These are phyloP conservation scores for Kluyveromyces siamensis DNA, from an alignment of 805 yeast species.

Conservation along the genomic window DNA sequence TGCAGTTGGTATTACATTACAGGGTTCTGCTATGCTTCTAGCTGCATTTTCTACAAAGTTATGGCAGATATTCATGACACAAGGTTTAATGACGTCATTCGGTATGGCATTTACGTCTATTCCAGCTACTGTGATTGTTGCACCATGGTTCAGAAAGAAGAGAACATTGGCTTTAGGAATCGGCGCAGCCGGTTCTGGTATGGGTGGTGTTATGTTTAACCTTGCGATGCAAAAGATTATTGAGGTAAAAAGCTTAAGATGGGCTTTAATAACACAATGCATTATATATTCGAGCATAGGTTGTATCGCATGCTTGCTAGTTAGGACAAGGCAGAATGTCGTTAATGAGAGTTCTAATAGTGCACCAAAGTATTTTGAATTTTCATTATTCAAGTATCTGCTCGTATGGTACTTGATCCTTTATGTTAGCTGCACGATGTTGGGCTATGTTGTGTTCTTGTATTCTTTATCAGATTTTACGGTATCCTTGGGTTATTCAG, in stretches of 20 bases:
- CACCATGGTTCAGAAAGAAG: slow-evolving; percentile 47
- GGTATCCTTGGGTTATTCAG: slow-evolving; percentile 46
- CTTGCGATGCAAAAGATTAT: slow-evolving; percentile 29
- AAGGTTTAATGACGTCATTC: slow-evolving; percentile 43
- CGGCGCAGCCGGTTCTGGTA: slow-evolving; percentile 32
- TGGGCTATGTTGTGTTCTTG: slow-evolving; percentile 53
- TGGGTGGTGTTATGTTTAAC: slow-evolving; percentile 36
- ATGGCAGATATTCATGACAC: slow-evolving; percentile 49
- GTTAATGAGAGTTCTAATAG: slow-evolving; percentile 2
- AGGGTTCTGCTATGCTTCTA: slow-evolving; percentile 38
- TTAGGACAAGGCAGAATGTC: slow-evolving; percentile 31
- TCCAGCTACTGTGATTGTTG: slow-evolving; percentile 38
- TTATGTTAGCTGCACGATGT: slow-evolving; percentile 39
- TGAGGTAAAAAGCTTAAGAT: slow-evolving; percentile 16
- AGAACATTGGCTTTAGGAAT: slow-evolving; percentile 33
- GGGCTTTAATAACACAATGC: slow-evolving; percentile 29
- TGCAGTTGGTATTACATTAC: slow-evolving; percentile 34
- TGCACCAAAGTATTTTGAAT: background rate
- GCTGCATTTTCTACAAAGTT: slow-evolving; percentile 39
- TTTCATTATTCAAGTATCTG: background rate
- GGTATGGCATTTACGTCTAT: slow-evolving; percentile 43
- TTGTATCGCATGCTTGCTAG: slow-evolving; percentile 17
- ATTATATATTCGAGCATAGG: slow-evolving; percentile 31
- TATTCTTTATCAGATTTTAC: slow-evolving; percentile 55
- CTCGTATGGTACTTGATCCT: slow-evolving; percentile 29